These are phyloP conservation scores for Pseudogymnoascus sp. DNA, from an alignment of 2,329 filamentous ascomycete species.

Conservation along the genomic window DNA sequence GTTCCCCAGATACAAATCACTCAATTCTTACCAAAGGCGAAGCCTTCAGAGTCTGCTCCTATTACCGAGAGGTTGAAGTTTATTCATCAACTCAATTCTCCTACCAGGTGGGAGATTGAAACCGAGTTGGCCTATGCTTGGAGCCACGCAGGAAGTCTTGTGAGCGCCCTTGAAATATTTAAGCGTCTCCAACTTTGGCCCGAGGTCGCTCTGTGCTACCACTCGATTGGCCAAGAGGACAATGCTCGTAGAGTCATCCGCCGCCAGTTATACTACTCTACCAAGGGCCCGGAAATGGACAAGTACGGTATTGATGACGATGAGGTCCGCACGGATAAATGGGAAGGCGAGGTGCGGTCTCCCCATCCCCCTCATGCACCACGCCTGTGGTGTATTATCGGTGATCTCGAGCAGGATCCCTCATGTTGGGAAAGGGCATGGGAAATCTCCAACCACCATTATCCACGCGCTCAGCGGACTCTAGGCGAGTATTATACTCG, in stretches of 20 bases:
- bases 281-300: slow-evolving; percentile 32
- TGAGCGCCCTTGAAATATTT: slow-evolving; percentile 92
- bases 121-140: slow-evolving; percentile 89
- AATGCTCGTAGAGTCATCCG: slow-evolving; percentile 72
- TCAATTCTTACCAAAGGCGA: slow-evolving; percentile 72
- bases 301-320: slow-evolving; percentile 41
- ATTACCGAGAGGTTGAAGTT: slow-evolving; percentile 70
- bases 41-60: slow-evolving; percentile 68
- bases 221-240: slow-evolving; percentile 55
- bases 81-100: slow-evolving; percentile 74
- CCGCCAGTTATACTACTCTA: slow-evolving; percentile 68
- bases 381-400: slow-evolving; percentile 84
- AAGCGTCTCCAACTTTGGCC: slow-evolving; percentile 90
- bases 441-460: slow-evolving; percentile 73
- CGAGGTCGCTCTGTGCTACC: slow-evolving; percentile 75
- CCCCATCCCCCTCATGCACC: slow-evolving; percentile 76
- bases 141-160: slow-evolving; percentile 77
- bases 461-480: slow-evolving; percentile 78
- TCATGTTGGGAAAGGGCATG: slow-evolving; percentile 77
- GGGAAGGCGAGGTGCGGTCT: slow-evolving; percentile 55
- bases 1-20: slow-evolving; percentile 45
- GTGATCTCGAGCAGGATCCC: slow-evolving; percentile 72
- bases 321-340: slow-evolving; percentile 47
- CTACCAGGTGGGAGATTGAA: slow-evolving; percentile 88
- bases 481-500: slow-evolving; percentile 71